A percentile compares a stretch with the other conserved stretches of the same genome.
Conservation (phyloP, 2,329 filamentous ascomycete species). For the Venturiaceae sp. region DNA sequence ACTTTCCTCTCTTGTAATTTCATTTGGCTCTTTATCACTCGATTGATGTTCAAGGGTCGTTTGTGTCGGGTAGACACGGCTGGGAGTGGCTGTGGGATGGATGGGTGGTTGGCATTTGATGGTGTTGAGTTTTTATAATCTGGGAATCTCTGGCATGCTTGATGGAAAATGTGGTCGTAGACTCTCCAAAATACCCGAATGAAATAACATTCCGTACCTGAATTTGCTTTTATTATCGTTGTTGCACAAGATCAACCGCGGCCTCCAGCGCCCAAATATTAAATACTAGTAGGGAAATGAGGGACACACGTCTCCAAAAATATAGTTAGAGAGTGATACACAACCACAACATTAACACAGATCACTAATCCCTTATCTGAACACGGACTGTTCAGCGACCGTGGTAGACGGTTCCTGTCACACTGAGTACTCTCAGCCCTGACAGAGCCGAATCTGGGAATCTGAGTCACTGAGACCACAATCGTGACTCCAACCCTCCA, state of each 20-base stretch:
- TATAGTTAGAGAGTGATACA: too few species aligned
- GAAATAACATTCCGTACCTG: not conserved
- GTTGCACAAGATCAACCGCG: too few species aligned
- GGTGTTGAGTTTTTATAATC: not conserved
- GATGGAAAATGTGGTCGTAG: not conserved
- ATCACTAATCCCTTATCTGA: not conserved
- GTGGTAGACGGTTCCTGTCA: not conserved
- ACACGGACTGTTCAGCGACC: not conserved
- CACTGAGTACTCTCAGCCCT: not conserved
- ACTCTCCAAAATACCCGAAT: conserved; percentile 1
- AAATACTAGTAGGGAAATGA: too few species aligned
- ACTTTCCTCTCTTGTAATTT: not conserved
- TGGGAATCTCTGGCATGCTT: not conserved
- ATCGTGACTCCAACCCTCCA: not conserved
- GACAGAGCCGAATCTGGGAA: not conserved
- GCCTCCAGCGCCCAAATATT: too few species aligned
- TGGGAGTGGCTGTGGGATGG: not conserved
- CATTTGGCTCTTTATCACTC: not conserved
- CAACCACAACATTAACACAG: not conserved
- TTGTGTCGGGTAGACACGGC: not conserved
- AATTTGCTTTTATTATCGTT: not conserved
- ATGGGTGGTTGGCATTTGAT: not conserved
- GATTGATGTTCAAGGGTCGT: not conserved
- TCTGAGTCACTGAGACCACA: not conserved
- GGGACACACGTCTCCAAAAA: too few species aligned